A percentile compares a stretch with the other conserved stretches of the same genome.
These are phyloP conservation scores for Phytopythium sindhum DNA, from an alignment of 352 stramenopile species.

Conservation along the genomic window DNA sequence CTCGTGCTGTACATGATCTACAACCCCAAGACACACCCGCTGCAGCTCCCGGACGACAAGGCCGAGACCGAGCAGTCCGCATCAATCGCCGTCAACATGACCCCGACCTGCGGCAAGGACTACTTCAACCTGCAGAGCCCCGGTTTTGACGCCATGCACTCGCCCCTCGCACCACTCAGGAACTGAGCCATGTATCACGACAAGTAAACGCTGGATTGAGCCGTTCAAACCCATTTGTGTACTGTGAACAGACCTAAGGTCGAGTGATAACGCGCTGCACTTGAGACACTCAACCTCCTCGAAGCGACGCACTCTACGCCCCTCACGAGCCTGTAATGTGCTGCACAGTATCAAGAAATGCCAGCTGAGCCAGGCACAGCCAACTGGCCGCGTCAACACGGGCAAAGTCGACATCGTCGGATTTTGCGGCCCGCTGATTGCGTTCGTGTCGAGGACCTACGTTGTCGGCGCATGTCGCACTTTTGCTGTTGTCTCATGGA, in stretches of 20 bases:
- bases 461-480: neutral
- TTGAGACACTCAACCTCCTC: no score
- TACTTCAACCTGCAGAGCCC: conserved; percentile 13
- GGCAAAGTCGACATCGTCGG: neutral
- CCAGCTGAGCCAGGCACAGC: neutral
- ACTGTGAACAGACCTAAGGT: no score
- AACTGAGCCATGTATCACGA: neutral
- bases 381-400: neutral
- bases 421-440: conserved; percentile 1
- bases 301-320: no score
- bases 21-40: conserved; percentile 30
- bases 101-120: conserved; percentile 13
- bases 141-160: conserved; percentile 21
- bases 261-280: no score
- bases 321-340: no score
- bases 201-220: no score
- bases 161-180: conserved; percentile 10
- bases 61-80: conserved; percentile 9
- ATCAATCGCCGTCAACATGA: conserved; percentile 14
- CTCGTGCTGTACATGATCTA: conserved; percentile 27
- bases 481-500: neutral
- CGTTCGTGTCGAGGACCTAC: neutral
- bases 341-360: no score
- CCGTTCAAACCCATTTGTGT: no score
- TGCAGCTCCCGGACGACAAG: conserved; percentile 14